Evolutionary conservation across 208 protist genomes (phyloP).

Genomic region (Trypanosoma brucei): DNA sequence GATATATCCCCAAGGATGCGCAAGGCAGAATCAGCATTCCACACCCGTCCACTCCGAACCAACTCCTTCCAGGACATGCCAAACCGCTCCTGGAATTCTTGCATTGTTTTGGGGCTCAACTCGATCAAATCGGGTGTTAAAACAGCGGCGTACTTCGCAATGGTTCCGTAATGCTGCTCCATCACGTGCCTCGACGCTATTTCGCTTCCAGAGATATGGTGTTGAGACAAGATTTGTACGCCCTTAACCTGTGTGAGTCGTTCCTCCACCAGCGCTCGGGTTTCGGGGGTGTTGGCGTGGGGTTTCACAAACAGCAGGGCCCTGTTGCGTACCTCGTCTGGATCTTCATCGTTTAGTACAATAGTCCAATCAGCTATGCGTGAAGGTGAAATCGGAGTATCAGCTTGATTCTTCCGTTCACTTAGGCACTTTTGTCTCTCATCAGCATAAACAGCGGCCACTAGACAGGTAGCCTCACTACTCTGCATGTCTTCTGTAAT

Average conservation of each 20-base stretch:
- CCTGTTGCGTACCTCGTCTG: constrained; percentile 27
- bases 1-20: constrained; percentile 34
- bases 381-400: background rate
- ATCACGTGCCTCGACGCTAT: constrained; percentile 41
- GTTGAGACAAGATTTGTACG: constrained; percentile 33
- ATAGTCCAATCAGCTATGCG: constrained; percentile 27
- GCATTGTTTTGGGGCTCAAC: constrained; percentile 12
- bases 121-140: constrained; percentile 20
- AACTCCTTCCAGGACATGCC: constrained; percentile 49
- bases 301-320: constrained; percentile 73
- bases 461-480: constrained; percentile 25
- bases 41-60: constrained; percentile 47
- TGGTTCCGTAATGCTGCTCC: constrained; percentile 70
- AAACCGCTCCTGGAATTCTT: constrained; percentile 41
- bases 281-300: constrained; percentile 45
- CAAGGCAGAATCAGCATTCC: constrained; percentile 63
- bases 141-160: constrained; percentile 57
- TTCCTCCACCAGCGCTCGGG: constrained; percentile 26
- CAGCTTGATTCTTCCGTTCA: background rate
- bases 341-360: constrained; percentile 29
- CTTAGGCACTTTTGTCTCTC: constrained; percentile 2
- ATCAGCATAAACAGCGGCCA: constrained; percentile 28
- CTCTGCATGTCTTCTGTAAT: constrained; percentile 26
- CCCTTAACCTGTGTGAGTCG: constrained; percentile 28
- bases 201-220: constrained; percentile 34